Evolutionary conservation across 1,284 basidiomycete genomes (phyloP), one percentile per base, ranked within the genome.

Genomic region (Pseudomicrostroma phylloplanum): DNA sequence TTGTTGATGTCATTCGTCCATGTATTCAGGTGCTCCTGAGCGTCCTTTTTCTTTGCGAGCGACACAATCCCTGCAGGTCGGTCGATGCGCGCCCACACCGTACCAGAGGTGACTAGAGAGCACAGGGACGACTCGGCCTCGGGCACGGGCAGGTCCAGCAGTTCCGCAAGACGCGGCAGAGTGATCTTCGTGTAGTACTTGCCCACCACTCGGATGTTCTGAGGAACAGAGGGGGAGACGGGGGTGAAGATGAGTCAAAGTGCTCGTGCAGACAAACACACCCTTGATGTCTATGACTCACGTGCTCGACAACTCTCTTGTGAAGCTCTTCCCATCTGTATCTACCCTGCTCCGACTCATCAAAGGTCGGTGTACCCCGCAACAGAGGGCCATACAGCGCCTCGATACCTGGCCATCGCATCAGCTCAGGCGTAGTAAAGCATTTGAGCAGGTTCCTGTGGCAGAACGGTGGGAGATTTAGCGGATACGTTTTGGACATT

Each of bases 331-430:
- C 89, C 92, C 93, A 98, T 65, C 91, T 85, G 70, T 89, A 87
- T 61, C 89, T 86, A 3, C 84, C 84, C 13, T 76, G 73, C 59
- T 76, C 71, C 41, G 67, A 36, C 72, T 67, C 43, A 13, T 84
- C 84, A 78, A 98, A 98, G 2, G 96, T 89, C 4, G 87, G 85
- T 0, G 91, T 92, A 73, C 85, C 84, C 57, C 86, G 86, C 57
- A 98, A 81, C 70, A 88, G 88, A 7, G 88, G 85, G 30, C 92
- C 93, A 78, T 97, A 98, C 17, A 97, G 84, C 6, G 83, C 82
- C 78, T 92, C 88, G 58, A 98, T 93, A n/a, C 92, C 91, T 0
- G 94, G 92, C 96, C 96, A 98, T 66, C 94, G 84, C 91, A 97
- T 96, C 53, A 99, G 83, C 77, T 98, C 96, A 49, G 87, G 88